These are phyloP conservation scores for Thielaviopsis punctulata DNA, from an alignment of 2,329 filamentous ascomycete species.

Conservation along the genomic window DNA sequence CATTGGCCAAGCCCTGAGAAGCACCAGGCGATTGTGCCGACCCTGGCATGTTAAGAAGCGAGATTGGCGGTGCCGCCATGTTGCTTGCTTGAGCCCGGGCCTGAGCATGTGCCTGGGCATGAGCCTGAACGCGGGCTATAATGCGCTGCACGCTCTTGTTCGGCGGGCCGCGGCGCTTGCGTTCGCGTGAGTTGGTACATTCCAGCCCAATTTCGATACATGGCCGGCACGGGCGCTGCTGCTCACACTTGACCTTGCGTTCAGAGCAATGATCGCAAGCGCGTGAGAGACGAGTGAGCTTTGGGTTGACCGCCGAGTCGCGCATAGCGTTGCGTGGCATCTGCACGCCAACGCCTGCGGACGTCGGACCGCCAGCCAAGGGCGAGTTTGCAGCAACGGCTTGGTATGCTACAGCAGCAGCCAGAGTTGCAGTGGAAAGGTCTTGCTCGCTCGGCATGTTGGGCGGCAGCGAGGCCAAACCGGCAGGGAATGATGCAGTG, in stretches of 20 bases:
- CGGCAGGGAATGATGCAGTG: conserved; percentile 7
- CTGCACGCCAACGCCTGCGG: conserved; percentile 1
- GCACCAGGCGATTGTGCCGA: conserved; percentile 1
- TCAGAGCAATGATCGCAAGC: conserved; percentile 46
- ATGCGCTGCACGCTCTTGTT: conserved; percentile 26
- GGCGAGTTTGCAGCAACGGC: conserved; percentile 1
- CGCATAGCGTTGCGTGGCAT: conserved; percentile 15
- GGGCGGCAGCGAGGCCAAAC: conserved; percentile 1
- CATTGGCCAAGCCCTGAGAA: neutral
- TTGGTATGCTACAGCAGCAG: conserved; percentile 9
- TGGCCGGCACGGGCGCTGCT: conserved; percentile 35
- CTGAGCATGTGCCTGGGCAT: too few relatives aligned
- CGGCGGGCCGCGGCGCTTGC: conserved; percentile 40
- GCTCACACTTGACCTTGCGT: conserved; percentile 45
- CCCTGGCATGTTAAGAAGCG: conserved; percentile 2
- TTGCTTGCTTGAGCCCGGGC: conserved; percentile 37
- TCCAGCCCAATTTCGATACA: conserved; percentile 39
- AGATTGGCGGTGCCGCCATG: conserved; percentile 22
- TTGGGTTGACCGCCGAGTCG: conserved; percentile 28
- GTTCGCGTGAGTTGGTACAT: conserved; percentile 39
- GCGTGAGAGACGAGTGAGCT: conserved; percentile 37
- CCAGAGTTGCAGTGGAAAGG: conserved; percentile 5
- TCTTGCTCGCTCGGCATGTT: conserved; percentile 3
- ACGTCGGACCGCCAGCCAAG: neutral
- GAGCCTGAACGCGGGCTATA: conserved; percentile 15